phyloP scores from a whole-genome alignment of 371 early-diverging fungal species.

The Lichtheimia ornata region DNA sequence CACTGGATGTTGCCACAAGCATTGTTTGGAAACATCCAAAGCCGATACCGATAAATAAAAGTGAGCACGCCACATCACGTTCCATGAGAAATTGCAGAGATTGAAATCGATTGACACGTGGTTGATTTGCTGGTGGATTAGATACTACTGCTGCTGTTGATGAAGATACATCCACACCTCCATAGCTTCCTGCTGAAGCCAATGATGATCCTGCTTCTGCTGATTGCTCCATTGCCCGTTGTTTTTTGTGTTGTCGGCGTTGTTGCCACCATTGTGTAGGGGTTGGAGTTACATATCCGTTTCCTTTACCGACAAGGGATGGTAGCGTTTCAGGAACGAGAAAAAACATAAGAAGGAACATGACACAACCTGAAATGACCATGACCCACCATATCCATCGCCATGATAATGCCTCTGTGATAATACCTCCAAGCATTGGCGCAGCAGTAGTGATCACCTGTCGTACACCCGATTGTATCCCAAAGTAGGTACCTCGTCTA shows the following conservation, averaged over 20 bases:
- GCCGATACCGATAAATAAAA: slow-evolving; percentile 16
- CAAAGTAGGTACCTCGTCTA: background rate
- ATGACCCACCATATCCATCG: slow-evolving; percentile 54
- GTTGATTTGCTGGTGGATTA: slow-evolving; percentile 9
- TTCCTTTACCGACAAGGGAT: slow-evolving; percentile 33
- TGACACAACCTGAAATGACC: slow-evolving; percentile 41
- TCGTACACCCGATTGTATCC: slow-evolving; percentile 18
- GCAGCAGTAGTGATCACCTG: slow-evolving; percentile 37
- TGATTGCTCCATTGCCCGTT: background rate
- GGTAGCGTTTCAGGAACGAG: slow-evolving; percentile 64
- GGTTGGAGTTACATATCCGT: slow-evolving; percentile 20
- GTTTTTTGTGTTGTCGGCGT: slow-evolving; percentile 14
- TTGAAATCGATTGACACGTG: slow-evolving; percentile 9
- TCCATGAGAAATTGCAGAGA: slow-evolving; percentile 18
- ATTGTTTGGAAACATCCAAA: slow-evolving; percentile 29
- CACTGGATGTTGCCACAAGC: slow-evolving; percentile 4
- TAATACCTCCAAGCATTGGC: slow-evolving; percentile 35
- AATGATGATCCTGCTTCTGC: background rate
- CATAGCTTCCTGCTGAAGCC: background rate
- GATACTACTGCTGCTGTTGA: background rate
- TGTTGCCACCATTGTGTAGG: slow-evolving; percentile 20
- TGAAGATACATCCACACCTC: background rate
- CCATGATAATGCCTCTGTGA: slow-evolving; percentile 9
- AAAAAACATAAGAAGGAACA: slow-evolving; percentile 42
- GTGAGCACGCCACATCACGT: slow-evolving; percentile 16